Evolutionary conservation across 2,329 filamentous ascomycete species (phyloP).

Genomic region (Monilinia fructigena): DNA sequence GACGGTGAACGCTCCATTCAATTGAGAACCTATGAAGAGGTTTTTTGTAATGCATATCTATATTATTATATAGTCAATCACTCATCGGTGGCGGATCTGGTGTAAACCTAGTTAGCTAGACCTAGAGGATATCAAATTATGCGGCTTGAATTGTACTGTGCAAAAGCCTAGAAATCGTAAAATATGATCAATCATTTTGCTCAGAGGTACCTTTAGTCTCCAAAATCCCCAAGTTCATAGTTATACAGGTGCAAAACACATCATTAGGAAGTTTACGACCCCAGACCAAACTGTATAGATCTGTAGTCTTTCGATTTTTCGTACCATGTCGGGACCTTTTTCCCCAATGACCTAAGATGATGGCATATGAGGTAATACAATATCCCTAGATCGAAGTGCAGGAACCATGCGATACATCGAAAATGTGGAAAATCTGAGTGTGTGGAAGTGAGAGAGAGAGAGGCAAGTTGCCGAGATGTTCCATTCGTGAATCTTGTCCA

Average conservation of each 20-base stretch:
- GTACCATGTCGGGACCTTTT: constrained; percentile 14
- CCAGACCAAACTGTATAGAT: constrained; percentile 12
- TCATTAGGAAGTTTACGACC: constrained; percentile 22
- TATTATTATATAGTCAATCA: neutral
- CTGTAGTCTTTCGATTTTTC: neutral
- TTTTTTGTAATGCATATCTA: neutral
- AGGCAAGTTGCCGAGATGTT: constrained; percentile 17
- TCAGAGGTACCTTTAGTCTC: too few relatives aligned
- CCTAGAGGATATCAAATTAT: neutral
- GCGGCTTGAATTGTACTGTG: neutral
- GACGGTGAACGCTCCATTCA: neutral
- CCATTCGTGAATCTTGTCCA: constrained; percentile 24
- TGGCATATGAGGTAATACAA: constrained; percentile 14
- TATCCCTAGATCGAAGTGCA: constrained; percentile 21
- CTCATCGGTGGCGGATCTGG: neutral
- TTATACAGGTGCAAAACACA: constrained; percentile 15
- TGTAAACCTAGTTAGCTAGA: neutral
- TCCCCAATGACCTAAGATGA: constrained; percentile 9
- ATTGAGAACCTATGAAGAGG: neutral
- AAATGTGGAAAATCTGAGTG: neutral
- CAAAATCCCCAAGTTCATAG: neutral
- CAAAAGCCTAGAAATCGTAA: constrained; percentile 12
- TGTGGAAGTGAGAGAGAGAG: neutral
- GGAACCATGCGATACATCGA: constrained; percentile 25
- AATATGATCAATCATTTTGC: constrained; percentile 14